These are phyloP conservation scores for Hypoxylon sp. DNA, from an alignment of 2,329 filamentous ascomycete genomes.

Conservation along the genomic window DNA sequence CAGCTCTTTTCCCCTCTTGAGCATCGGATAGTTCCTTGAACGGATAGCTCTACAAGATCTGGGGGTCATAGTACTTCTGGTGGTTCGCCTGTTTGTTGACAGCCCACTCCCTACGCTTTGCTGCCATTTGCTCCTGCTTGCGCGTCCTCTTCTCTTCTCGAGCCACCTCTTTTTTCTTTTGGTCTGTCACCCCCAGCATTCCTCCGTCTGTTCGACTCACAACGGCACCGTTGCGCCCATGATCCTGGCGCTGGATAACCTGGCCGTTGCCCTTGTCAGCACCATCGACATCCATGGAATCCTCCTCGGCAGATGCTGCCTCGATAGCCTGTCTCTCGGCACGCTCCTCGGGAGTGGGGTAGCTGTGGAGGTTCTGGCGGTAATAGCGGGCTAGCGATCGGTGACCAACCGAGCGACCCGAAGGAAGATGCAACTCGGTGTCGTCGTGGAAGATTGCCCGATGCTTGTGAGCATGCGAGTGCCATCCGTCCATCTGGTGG, in stretches of 20 bases:
- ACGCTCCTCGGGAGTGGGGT: conserved; percentile 81
- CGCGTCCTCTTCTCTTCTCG: conserved; percentile 73
- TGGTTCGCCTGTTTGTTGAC: conserved; percentile 78
- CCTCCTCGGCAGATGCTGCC: conserved; percentile 42
- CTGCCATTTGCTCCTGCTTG: conserved; percentile 68
- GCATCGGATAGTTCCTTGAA: conserved; percentile 6
- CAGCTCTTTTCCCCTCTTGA: neutral
- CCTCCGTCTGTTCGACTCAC: conserved; percentile 76
- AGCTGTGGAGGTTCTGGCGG: conserved; percentile 87
- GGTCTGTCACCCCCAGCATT: conserved; percentile 77
- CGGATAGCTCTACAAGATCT: conserved; percentile 41
- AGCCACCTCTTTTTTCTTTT: conserved; percentile 73
- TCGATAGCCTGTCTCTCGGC: conserved; percentile 71
- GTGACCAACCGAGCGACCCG: conserved; percentile 88
- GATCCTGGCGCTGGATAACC: conserved; percentile 48
- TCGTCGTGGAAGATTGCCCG: conserved; percentile 89
- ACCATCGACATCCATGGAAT: conserved; percentile 49
- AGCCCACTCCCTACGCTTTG: conserved; percentile 71
- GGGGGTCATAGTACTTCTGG: conserved; percentile 70
- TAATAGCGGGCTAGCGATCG: conserved; percentile 87
- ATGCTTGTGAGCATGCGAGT: conserved; percentile 82
- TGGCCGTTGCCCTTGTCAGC: conserved; percentile 43
- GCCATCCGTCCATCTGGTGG: conserved; percentile 77
- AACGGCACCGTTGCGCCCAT: conserved; percentile 61
- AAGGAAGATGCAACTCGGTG: conserved; percentile 91